Evolutionary conservation across 177 flowering plant species (phyloP), one percentile per base, ranked within the genome.

Genomic region (Vitis hybrid): DNA sequence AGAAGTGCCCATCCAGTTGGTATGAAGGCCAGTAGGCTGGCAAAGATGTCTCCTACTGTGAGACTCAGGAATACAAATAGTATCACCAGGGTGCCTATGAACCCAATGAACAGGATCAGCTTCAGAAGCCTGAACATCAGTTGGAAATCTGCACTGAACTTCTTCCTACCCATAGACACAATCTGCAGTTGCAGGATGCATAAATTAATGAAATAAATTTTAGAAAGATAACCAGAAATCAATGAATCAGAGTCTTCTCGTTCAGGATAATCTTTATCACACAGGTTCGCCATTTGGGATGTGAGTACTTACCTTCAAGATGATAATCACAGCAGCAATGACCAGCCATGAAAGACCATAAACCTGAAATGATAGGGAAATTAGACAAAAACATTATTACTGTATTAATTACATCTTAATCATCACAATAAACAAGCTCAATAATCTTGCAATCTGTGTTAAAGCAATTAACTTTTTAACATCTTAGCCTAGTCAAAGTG

Each of bases 141-240:
- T 89, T 94, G 99, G 79, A 90, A 96, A 81, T 94, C 97, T 57
- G 98, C 98, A 66, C 98, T 91, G 87, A 96, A 92, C 83, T 85
- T 90, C 82, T 90, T 91, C 71, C 93, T 84, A 48, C 98, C 97
- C 93, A 90, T 82, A 45, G 99, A 96, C 51, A 94, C 96, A 59
- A 94, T 86, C 98, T 95, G 90, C 83, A 75, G 57, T 66, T 60
- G 18, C 62, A 66, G 57, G 21, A 29, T 18, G 9, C 12, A 29
- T 11, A 21, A 26, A 10, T 11, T 56, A 2, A 33, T 18, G 18
- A 8, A 61, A 18, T 10, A 59, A n/a, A 67, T 57, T 11, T 11
- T 26, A 62, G 29, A 26, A 52, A 11, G 10, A 39, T 51, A 58
- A 69, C 6, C 3, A 14, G 56, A 45, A 58, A 31, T 26, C 29